A percentile compares a stretch with the other conserved stretches of the same genome.
These are phyloP conservation scores for Casuarina equisetifolia DNA, from an alignment of 306 rosid species.

Conservation along the genomic window DNA sequence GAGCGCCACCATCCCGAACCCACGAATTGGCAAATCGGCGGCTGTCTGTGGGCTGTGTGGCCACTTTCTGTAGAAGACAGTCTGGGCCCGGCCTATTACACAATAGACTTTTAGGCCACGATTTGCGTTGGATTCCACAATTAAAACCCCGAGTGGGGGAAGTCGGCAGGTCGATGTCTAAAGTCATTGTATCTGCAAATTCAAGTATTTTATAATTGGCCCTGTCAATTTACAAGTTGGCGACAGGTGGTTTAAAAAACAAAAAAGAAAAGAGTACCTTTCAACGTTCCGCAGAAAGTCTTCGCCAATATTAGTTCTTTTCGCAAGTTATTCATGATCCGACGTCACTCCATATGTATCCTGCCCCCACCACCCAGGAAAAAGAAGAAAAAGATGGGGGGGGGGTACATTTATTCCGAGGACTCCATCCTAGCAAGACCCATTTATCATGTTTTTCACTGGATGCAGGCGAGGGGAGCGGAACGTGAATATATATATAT, in stretches of 20 bases:
- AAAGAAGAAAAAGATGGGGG: neutral
- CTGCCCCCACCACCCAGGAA: neutral
- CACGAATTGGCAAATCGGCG: neutral
- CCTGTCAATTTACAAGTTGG: neutral
- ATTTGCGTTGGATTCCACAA: neutral
- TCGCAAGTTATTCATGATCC: neutral
- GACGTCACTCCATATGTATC: neutral
- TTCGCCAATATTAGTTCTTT: neutral
- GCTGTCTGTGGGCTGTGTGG: neutral
- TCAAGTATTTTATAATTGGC: neutral
- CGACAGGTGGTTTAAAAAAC: neutral
- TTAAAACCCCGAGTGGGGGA: neutral
- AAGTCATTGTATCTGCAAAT: neutral
- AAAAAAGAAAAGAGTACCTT: neutral
- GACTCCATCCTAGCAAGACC: no score
- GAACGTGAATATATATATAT: neutral
- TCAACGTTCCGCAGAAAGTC: neutral
- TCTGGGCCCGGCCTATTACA: neutral
- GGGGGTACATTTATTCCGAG: no score
- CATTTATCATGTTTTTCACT: neutral
- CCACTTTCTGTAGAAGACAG: neutral
- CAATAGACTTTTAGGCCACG: neutral
- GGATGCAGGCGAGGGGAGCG: neutral
- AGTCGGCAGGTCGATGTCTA: neutral
- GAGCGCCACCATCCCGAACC: no score